Evolutionary conservation across 116 monocot species (phyloP).

Genomic region (Papilionanthe hybrid): DNA sequence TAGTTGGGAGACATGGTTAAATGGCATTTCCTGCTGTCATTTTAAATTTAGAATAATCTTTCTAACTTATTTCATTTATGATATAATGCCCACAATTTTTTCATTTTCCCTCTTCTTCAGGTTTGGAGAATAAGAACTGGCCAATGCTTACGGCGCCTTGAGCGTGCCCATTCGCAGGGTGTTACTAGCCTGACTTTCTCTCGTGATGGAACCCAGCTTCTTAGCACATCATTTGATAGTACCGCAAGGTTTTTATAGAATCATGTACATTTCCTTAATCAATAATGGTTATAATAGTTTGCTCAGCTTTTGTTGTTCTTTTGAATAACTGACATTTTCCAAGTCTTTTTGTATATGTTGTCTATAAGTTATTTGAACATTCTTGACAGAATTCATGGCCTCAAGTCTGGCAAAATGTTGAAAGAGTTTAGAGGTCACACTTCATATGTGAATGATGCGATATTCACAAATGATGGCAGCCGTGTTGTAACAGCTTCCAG

Average conservation of each 20-base stretch:
- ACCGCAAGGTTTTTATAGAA: constrained; percentile 72
- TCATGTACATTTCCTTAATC: constrained; percentile 6
- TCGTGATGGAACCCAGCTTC: constrained; percentile 85
- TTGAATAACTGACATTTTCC: neutral
- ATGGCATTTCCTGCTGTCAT: neutral
- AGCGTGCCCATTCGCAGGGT: constrained; percentile 85
- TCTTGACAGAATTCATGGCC: constrained; percentile 87
- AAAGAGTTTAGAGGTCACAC: constrained; percentile 97
- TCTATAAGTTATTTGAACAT: neutral
- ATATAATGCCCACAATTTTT: neutral
- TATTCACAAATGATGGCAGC: constrained; percentile 81
- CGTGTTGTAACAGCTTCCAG: constrained; percentile 95
- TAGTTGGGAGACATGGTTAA: neutral
- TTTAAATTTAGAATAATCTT: neutral
- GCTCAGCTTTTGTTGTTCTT: neutral
- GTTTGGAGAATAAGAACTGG: constrained; percentile 97
- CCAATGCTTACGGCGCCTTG: constrained; percentile 90
- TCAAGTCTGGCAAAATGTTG: constrained; percentile 91
- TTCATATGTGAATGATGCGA: constrained; percentile 94
- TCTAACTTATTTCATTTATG: neutral
- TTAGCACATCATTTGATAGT: constrained; percentile 94
- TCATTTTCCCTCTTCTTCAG: constrained; percentile 23
- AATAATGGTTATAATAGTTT: neutral
- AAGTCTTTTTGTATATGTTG: neutral
- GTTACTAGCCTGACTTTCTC: constrained; percentile 91